Evolutionary conservation across 495 filamentous ascomycete species (phyloP).

Genomic region (Amniculicola lignicola): DNA sequence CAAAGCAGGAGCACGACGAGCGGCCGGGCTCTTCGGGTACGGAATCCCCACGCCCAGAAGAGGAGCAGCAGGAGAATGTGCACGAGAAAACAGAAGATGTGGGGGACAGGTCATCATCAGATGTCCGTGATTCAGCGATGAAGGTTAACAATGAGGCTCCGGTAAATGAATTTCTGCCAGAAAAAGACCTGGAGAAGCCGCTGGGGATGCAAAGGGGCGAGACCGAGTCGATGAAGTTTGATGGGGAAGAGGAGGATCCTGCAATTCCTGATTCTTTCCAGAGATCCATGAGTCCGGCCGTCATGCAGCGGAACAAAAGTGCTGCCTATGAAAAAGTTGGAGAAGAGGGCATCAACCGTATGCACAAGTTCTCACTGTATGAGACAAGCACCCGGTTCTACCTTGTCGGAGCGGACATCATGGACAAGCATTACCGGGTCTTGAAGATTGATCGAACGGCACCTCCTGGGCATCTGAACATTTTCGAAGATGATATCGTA

Average conservation of each 20-base stretch:
- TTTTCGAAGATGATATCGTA: slow-evolving; percentile 90
- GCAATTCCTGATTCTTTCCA: slow-evolving; percentile 62
- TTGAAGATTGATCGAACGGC: slow-evolving; percentile 90
- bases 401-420: slow-evolving; percentile 84
- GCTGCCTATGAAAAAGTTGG: slow-evolving; percentile 57
- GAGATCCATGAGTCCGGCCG: slow-evolving; percentile 56
- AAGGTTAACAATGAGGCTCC: slow-evolving; percentile 13
- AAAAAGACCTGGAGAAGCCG: slow-evolving; percentile 24
- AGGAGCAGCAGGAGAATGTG: slow-evolving; percentile 10
- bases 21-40: slow-evolving; percentile 4
- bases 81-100: slow-evolving; percentile 1
- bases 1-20: slow-evolving; percentile 9
- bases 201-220: slow-evolving; percentile 25
- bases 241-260: slow-evolving; percentile 63
- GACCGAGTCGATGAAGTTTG: slow-evolving; percentile 36
- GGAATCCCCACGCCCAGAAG: background rate
- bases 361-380: slow-evolving; percentile 95
- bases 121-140: background rate
- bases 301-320: slow-evolving; percentile 50
- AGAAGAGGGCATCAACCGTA: slow-evolving; percentile 71
- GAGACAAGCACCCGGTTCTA: slow-evolving; percentile 92
- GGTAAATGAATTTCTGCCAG: slow-evolving; percentile 21
- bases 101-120: slow-evolving; percentile 7
- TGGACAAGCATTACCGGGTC: slow-evolving; percentile 83
- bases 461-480: slow-evolving; percentile 72